Base-by-base conservation (phyloP, 2,329 filamentous ascomycete genomes). In the Aspergillus brasiliensis region DNA sequence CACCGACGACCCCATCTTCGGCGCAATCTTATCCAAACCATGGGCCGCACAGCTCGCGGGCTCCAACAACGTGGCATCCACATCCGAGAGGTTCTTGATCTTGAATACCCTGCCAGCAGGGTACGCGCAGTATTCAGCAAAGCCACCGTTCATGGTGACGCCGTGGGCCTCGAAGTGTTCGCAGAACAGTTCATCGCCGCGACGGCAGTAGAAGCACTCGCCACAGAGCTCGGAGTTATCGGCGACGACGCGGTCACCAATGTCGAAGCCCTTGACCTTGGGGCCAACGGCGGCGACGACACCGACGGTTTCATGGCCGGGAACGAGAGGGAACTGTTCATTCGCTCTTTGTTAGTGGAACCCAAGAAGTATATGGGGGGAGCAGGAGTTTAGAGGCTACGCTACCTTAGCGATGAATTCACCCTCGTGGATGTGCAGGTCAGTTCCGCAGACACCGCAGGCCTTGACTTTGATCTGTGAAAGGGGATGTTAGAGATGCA, bases 141-240 rank as follows among this genome's bases (percentile, higher is more conserved):
- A 91, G 28, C 88, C 88, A 67, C 88, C 88, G 63, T 88, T 85
- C 75, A 90, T 81, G 72, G 72, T 73, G 40, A 75, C 76, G 62
- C 72, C 87, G 66, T 89, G 87, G 19, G 86, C 86, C 65, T 86
- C 83, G 74, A 89, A 88, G 71, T 88, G 82, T 75, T 90, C 87
- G 73, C 88, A 91, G 58, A 90, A 83, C 49, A 91, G 77, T 28
- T 85, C 81, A 71, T 90, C 83, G 55, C 88, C 87, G 58, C 87
- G 84, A 64, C 86, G 84, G 78, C 88, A 91, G 79, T 90, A 90
- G 81, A 89, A 90, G 78, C 88, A 91, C 74, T 88, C 84, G 51
- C 84, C 85, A 75, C 88, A 91, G 46, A 90, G 83, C 73, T 90
- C 78, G 4, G 78, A 81, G 70, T 79, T 79, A 64, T 78, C 77